Evolutionary conservation across 805 yeast species (phyloP).

Genomic region (Barnettozyma sp.): DNA sequence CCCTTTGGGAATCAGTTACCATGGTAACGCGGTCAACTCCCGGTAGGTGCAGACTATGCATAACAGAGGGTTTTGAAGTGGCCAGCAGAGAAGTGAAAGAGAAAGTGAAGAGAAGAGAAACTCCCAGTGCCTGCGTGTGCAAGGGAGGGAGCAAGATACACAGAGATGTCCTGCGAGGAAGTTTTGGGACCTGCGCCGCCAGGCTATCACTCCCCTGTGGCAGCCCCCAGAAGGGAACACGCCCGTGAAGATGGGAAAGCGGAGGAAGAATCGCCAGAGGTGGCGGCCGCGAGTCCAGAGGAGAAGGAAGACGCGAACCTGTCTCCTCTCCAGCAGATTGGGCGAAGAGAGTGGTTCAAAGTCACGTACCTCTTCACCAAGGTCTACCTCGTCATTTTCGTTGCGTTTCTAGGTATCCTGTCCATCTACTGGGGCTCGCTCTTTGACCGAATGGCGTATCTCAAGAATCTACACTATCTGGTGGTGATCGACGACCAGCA

Average conservation of each 20-base stretch:
- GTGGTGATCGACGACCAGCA: slow-evolving; percentile 20
- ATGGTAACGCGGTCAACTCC: too few species aligned
- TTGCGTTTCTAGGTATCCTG: slow-evolving; percentile 6
- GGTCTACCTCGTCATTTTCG: slow-evolving; percentile 7
- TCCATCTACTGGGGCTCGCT: slow-evolving; percentile 25
- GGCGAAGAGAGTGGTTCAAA: neutral
- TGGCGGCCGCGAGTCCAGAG: too few species aligned
- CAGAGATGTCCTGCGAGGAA: slow-evolving; percentile 2
- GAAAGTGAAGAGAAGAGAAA: too few species aligned
- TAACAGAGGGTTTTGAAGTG: too few species aligned
- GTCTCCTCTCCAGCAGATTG: neutral
- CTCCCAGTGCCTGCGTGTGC: too few species aligned
- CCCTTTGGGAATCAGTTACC: too few species aligned
- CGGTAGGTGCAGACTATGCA: too few species aligned
- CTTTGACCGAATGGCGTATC: slow-evolving; percentile 14
- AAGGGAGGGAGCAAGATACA: too few species aligned
- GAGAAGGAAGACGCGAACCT: neutral
- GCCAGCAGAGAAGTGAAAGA: too few species aligned
- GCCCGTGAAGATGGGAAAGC: neutral
- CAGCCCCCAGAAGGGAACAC: neutral
- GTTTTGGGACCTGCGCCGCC: slow-evolving; percentile 1
- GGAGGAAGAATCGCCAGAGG: neutral
- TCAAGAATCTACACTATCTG: slow-evolving; percentile 14
- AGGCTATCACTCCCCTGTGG: slow-evolving; percentile 2
- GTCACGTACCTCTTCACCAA: slow-evolving; percentile 6